A percentile compares a stretch with the other conserved stretches of the same genome.
Evolutionary conservation across 805 yeast species (phyloP).

Genomic region (Yamadazyma philogaea): DNA sequence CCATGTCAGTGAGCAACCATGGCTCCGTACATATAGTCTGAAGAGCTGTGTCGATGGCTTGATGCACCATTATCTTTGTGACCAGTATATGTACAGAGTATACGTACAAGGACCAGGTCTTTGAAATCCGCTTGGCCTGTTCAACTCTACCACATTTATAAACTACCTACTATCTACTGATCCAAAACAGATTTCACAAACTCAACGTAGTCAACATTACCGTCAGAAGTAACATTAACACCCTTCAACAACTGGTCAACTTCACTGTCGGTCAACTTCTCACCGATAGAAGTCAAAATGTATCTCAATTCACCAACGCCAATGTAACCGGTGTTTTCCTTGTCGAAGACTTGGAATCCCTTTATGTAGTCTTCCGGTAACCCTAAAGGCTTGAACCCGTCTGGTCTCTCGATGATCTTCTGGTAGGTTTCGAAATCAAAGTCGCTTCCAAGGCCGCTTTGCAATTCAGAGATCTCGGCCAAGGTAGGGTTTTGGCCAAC

Average conservation of each 20-base stretch:
- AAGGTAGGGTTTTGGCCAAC: slow-evolving; percentile 98
- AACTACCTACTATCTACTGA: slow-evolving; percentile 47
- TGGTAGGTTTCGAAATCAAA: slow-evolving; percentile 76
- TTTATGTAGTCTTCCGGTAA: slow-evolving; percentile 89
- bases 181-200: slow-evolving; percentile 91
- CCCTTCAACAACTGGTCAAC: slow-evolving; percentile 96
- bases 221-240: slow-evolving; percentile 88
- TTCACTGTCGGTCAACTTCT: slow-evolving; percentile 83
- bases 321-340: slow-evolving; percentile 90
- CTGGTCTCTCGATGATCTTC: slow-evolving; percentile 76
- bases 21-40: no score
- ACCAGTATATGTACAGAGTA: no score
- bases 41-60: no score
- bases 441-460: slow-evolving; percentile 43
- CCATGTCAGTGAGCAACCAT: no score
- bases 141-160: not conserved
- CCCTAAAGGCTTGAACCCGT: slow-evolving; percentile 83
- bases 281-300: slow-evolving; percentile 94
- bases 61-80: no score
- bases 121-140: not conserved
- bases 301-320: slow-evolving; percentile 97
- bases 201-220: slow-evolving; percentile 91
- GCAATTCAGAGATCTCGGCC: slow-evolving; percentile 66
- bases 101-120: no score
- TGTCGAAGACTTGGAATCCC: slow-evolving; percentile 93